These are phyloP conservation scores for Quercus glauca DNA, from an alignment of 306 rosid species.

Conservation along the genomic window DNA sequence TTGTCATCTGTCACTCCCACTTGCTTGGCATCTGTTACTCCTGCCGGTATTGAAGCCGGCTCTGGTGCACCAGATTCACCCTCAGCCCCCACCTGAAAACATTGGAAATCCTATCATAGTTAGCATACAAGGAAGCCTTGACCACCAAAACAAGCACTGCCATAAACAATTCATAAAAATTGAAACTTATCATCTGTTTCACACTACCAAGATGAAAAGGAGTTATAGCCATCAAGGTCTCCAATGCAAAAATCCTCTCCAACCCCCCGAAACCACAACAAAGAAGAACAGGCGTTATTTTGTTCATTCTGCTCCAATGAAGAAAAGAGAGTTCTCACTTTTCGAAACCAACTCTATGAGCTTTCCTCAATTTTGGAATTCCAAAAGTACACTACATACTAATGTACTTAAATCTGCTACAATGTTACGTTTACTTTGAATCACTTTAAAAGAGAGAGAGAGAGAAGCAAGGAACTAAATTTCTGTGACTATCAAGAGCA, in stretches of 20 bases:
- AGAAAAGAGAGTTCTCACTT: not conserved
- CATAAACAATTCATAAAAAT: not conserved
- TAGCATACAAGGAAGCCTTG: slow-evolving; percentile 17
- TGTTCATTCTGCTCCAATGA: not conserved
- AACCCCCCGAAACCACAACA: too few species aligned
- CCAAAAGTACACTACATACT: not conserved
- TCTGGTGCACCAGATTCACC: slow-evolving; percentile 33
- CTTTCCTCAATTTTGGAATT: not conserved
- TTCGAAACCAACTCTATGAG: not conserved
- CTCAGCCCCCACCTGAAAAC: slow-evolving; percentile 48
- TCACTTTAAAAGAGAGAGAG: too few species aligned
- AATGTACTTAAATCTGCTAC: not conserved
- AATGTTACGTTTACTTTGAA: too few species aligned
- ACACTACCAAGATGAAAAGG: not conserved
- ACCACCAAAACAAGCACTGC: slow-evolving; percentile 1
- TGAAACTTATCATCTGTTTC: not conserved
- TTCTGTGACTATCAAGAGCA: too few species aligned
- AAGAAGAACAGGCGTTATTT: not conserved
- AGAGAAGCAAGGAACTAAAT: too few species aligned
- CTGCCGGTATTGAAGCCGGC: slow-evolving; percentile 29
- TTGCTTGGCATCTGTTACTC: not conserved
- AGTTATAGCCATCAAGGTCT: not conserved
- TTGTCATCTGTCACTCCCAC: slow-evolving; percentile 30
- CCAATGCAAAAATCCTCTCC: too few species aligned
- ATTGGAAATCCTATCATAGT: slow-evolving; percentile 19